These are phyloP conservation scores for Metschnikowia colocasiae DNA, from an alignment of 805 yeast genomes.

Conservation along the genomic window DNA sequence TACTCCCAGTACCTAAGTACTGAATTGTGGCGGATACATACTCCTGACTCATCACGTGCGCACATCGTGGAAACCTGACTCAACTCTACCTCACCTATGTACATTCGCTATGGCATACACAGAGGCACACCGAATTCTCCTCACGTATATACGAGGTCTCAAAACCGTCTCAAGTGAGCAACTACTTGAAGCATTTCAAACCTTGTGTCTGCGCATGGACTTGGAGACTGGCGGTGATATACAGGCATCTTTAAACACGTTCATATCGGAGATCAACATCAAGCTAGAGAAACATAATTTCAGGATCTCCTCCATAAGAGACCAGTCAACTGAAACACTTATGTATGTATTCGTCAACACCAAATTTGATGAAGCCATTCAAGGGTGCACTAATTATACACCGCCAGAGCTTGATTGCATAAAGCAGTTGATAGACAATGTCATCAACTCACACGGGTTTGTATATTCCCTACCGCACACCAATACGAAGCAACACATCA, in stretches of 20 bases:
- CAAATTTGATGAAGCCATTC: slow-evolving; percentile 36
- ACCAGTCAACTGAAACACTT: slow-evolving; percentile 31
- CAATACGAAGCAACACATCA: slow-evolving; percentile 32
- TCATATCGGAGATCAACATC: slow-evolving; percentile 29
- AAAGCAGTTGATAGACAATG: slow-evolving; percentile 44
- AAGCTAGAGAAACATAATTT: slow-evolving; percentile 37
- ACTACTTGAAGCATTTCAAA: slow-evolving; percentile 7
- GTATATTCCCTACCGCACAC: slow-evolving; percentile 33
- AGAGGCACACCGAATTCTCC: slow-evolving; percentile 18
- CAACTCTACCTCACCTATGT: neutral
- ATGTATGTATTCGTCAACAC: slow-evolving; percentile 42
- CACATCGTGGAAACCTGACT: neutral
- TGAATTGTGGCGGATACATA: neutral
- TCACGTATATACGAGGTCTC: slow-evolving; percentile 17
- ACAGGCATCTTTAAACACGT: slow-evolving; percentile 8
- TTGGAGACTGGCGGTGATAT: slow-evolving; percentile 9
- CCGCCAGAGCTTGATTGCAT: slow-evolving; percentile 40
- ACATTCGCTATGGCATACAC: slow-evolving; percentile 2
- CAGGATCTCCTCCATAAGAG: slow-evolving; percentile 39
- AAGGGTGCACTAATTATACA: slow-evolving; percentile 34
- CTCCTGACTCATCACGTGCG: slow-evolving; percentile 1
- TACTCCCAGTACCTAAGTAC: neutral
- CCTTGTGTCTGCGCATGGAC: slow-evolving; percentile 10
- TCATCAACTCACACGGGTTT: slow-evolving; percentile 38
- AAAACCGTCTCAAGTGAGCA: slow-evolving; percentile 8